Percentiles rank a stretch among this genome's conserved stretches.
Conservation (phyloP, 352 stramenopile species). For the Albugo laibachii region DNA sequence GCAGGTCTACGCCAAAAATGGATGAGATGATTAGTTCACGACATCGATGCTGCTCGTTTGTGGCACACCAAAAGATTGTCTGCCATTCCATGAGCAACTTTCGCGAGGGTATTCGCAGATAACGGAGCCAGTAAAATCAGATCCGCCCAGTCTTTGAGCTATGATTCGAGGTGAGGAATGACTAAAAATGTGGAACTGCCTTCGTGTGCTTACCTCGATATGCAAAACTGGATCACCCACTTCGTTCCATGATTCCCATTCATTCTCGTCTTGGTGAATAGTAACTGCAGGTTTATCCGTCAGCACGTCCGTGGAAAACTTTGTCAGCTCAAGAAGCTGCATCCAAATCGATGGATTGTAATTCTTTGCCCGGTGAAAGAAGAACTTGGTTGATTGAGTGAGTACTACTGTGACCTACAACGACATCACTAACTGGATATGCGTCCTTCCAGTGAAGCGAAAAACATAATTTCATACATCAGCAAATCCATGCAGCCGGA, state of each 20-base stretch:
- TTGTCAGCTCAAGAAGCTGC: conserved; percentile 18
- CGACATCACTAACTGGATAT: too few relatives aligned
- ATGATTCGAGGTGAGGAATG: not conserved
- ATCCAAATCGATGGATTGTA: conserved; percentile 38
- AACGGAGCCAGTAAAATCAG: conserved; percentile 75
- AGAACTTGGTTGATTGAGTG: conserved; percentile 67
- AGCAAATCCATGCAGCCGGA: conserved; percentile 23
- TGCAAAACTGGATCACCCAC: conserved; percentile 70
- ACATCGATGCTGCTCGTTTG: not conserved
- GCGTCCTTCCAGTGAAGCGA: not conserved
- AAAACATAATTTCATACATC: conserved; percentile 19
- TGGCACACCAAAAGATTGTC: conserved; percentile 83
- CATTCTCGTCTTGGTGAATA: conserved; percentile 51
- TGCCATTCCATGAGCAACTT: conserved; percentile 84
- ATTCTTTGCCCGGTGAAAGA: conserved; percentile 44
- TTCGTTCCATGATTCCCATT: conserved; percentile 64
- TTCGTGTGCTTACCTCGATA: conserved; percentile 43
- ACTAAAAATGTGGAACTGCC: not conserved
- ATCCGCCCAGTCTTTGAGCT: conserved; percentile 92
- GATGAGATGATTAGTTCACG: not conserved
- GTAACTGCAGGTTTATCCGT: conserved; percentile 6
- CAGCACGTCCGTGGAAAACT: not conserved
- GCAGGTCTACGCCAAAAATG: conserved; percentile 40
- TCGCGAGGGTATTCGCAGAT: conserved; percentile 82
- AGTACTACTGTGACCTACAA: conserved; percentile 57